Percentiles rank a stretch among this genome's conserved stretches.
Evolutionary conservation across 768 basidiomycete genomes (phyloP).

Genomic region (Antrodiella citrinella): DNA sequence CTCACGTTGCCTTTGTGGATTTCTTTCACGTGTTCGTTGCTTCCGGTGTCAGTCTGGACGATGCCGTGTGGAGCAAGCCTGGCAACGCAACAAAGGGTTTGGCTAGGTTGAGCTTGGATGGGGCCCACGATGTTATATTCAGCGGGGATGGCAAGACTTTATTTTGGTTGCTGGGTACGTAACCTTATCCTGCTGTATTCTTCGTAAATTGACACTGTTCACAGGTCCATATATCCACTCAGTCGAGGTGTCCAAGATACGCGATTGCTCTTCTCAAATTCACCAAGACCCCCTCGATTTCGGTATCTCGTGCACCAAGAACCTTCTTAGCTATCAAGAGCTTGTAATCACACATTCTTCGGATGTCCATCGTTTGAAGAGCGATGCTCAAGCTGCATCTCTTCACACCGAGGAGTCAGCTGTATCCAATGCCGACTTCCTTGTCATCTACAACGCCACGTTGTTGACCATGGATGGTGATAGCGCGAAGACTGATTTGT

Average conservation of each 20-base stretch:
- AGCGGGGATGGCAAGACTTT: conserved; percentile 55
- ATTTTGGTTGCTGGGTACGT: conserved; percentile 68
- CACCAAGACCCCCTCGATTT: conserved; percentile 43
- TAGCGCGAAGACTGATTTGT: conserved; percentile 37
- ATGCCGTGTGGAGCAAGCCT: conserved; percentile 61
- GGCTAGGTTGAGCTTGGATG: conserved; percentile 59
- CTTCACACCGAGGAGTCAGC: conserved; percentile 8
- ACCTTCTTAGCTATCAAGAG: conserved; percentile 48
- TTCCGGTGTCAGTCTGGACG: conserved; percentile 30
- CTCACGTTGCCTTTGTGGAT: conserved; percentile 56
- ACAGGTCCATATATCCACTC: conserved; percentile 59
- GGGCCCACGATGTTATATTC: conserved; percentile 63
- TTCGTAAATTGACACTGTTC: too few relatives aligned
- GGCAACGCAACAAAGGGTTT: conserved; percentile 56
- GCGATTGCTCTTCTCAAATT: conserved; percentile 40
- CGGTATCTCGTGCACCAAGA: conserved; percentile 54
- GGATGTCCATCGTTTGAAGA: conserved; percentile 50
- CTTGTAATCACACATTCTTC: conserved; percentile 52
- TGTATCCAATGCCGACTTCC: conserved; percentile 30
- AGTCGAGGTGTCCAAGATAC: conserved; percentile 45
- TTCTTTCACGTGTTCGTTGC: conserved; percentile 60
- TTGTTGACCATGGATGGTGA: conserved; percentile 62
- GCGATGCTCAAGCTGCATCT: conserved; percentile 31
- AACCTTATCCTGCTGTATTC: neutral
- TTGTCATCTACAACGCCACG: conserved; percentile 62